Evolutionary conservation across 139 green algal species (phyloP), one percentile per base, ranked within the genome.

Genomic region (Chlorella sorokiniana): DNA sequence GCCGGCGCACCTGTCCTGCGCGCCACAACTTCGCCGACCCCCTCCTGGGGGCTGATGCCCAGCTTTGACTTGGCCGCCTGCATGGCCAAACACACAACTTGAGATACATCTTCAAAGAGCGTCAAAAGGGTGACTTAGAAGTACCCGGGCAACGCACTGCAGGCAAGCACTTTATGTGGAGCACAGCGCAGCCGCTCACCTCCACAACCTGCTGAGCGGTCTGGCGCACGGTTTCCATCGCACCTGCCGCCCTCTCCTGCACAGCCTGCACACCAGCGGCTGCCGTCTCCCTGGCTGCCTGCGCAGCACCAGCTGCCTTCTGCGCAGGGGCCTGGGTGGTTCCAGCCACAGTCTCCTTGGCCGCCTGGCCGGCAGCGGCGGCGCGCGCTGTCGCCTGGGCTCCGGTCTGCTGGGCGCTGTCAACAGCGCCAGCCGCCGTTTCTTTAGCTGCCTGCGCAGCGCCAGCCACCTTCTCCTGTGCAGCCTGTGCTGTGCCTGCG

Each of bases 51-150:
- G 0, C 31, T 31, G 18, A 82, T 82, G 42, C 76, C 76, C 62
- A 74, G 16, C 62, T 48, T 82, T 44, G 74, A 62, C 33, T 82
- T 82, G 44, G 44, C 62, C 18, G 76, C 41, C 76, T 82, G 76
- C 42, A 74, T 18, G n/a, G 29, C 4, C 9, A 23, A 22, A 23
- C 14, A 23, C 10, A 59, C 4, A 4, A 18, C 2, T 25, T 22
- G 52, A 3, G 23, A 38, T 37, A 14, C 2, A 14, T 18, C 4
- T 62, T 51, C 37, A 42, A 42, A 51, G 27, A 20, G 4, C 10
- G 38, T 22, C 31, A 35, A 14, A 52, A 52, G 38, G 25, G 10
- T n/a, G 18, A n/a, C n/a, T 4, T 23, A 2, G 31, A 31, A 61
- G 40, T 9, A 16, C 41, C 20, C 16, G 27, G 33, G 10, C 35